Evolutionary conservation across 352 stramenopile genomes (phyloP), one percentile per base, ranked within the genome.

Genomic region (Globisporangium canariense): DNA sequence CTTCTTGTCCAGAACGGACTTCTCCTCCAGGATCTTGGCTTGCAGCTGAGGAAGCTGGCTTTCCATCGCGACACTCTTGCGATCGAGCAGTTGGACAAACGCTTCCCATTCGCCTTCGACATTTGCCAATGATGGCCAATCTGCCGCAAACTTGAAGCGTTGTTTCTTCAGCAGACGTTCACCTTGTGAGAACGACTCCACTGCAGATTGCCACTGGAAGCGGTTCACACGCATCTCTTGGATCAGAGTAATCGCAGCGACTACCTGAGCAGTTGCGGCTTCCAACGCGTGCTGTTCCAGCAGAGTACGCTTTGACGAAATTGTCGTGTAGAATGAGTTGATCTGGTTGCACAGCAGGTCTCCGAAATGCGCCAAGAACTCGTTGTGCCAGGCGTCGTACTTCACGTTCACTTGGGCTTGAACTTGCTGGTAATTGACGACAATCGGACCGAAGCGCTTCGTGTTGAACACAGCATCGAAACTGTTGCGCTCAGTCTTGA

Each of bases 331-430:
- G 77, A 91, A 96, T 53, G 86, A 76, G 56, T 90, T 89, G 56
- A 99, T 98, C 65, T 96, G 88, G 59, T 98, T 86, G 53, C 81
- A 87, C 18, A 99, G 74, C 36, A 99, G 86, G 43, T 92, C 76
- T 8, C 91, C 95, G 71, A 99, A 99, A 52, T 97, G 91, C 10
- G 88, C 82, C 41, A 99, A 88, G 51, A 99, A 91, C 65, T 99
- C 97, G 61, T 98, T 99, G 69, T 99, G 97, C 97, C 97, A 99
- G 3, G 97, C 97, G 73, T 99, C 98, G 77, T 99, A 99, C 74
- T 99, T 99, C 43, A 99, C 83, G 66, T 98, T 99, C 50, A 96
- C 88, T 69, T 96, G 83, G 3, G 91, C 86, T 69, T 97, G 91
- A 13, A 97, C 88, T 76, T 97, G 87, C 69, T 97, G 85, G 60